phyloP scores from a whole-genome alignment of 768 basidiomycete genomes.

The Psilocybe tampanensis region DNA sequence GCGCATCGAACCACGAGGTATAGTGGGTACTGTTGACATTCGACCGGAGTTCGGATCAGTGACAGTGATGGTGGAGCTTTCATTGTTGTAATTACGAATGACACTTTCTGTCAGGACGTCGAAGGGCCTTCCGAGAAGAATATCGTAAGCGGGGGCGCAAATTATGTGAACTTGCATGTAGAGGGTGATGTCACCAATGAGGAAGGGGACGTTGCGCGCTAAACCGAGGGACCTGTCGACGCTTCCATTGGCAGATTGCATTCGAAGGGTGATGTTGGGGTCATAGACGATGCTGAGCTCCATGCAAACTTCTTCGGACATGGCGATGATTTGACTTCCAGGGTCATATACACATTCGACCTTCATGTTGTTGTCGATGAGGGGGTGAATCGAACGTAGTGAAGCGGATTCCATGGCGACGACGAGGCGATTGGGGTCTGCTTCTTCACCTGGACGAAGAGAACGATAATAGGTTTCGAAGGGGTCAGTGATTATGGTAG shows the following conservation, averaged over 20 bases:
- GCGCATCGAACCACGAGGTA: conserved; percentile 6
- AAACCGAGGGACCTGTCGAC: conserved; percentile 23
- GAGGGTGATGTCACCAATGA: conserved; percentile 22
- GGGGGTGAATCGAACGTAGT: conserved; percentile 18
- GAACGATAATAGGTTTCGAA: conserved; percentile 12
- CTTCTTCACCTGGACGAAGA: conserved; percentile 9
- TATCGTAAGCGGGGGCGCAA: conserved; percentile 23
- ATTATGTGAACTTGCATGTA: conserved; percentile 31
- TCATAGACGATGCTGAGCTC: background rate
- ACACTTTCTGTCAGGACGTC: conserved; percentile 17
- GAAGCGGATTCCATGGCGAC: conserved; percentile 25
- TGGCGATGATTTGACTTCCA: too few species aligned
- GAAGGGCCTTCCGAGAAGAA: conserved; percentile 29
- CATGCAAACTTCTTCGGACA: conserved; percentile 1
- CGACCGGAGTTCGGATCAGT: conserved; percentile 18
- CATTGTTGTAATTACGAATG: conserved; percentile 17
- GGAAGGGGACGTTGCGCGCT: too few species aligned
- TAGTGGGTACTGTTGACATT: conserved; percentile 13
- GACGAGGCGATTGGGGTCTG: conserved; percentile 11
- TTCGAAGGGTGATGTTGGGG: conserved; percentile 14
- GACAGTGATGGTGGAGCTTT: conserved; percentile 21
- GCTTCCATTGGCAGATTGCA: conserved; percentile 27
- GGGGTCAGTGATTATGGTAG: background rate
- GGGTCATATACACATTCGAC: conserved; percentile 26
- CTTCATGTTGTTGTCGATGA: conserved; percentile 20